Percentiles rank a stretch among this genome's conserved stretches.
Conservation (phyloP, 2,329 filamentous ascomycete genomes). For the Dactylellina leptospora region DNA sequence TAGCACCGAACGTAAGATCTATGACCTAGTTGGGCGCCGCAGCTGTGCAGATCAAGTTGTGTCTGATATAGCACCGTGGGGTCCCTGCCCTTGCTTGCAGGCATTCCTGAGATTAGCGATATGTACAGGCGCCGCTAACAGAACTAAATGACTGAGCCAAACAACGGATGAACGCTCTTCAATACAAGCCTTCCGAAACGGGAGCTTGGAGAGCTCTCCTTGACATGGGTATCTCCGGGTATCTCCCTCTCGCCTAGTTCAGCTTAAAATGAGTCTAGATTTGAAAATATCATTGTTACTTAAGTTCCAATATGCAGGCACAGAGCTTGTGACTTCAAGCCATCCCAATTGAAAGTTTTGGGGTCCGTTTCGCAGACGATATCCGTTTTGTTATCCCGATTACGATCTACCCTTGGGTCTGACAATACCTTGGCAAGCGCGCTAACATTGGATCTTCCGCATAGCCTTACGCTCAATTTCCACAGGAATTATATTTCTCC, state of each 20-base stretch:
- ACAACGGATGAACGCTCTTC: too few species aligned
- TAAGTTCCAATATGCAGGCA: background rate
- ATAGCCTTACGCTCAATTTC: background rate
- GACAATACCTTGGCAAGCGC: background rate
- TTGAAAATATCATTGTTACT: background rate
- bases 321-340: background rate
- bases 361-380: background rate
- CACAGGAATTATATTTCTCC: too few species aligned
- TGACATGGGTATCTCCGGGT: too few species aligned
- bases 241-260: too few species aligned
- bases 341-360: background rate
- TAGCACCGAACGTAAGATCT: too few species aligned
- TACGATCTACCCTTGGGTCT: background rate
- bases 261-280: background rate
- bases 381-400: background rate
- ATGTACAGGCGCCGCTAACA: background rate
- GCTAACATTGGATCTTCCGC: background rate
- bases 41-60: background rate
- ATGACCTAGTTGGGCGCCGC: too few species aligned
- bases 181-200: too few species aligned
- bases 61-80: constrained; percentile 12
- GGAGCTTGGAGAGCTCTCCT: too few species aligned
- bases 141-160: too few species aligned
- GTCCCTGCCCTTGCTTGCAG: constrained; percentile 40
- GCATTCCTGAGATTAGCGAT: constrained; percentile 41